Evolutionary conservation across 2,329 filamentous ascomycete genomes (phyloP).

Genomic region (Xylaria hypoxylon): DNA sequence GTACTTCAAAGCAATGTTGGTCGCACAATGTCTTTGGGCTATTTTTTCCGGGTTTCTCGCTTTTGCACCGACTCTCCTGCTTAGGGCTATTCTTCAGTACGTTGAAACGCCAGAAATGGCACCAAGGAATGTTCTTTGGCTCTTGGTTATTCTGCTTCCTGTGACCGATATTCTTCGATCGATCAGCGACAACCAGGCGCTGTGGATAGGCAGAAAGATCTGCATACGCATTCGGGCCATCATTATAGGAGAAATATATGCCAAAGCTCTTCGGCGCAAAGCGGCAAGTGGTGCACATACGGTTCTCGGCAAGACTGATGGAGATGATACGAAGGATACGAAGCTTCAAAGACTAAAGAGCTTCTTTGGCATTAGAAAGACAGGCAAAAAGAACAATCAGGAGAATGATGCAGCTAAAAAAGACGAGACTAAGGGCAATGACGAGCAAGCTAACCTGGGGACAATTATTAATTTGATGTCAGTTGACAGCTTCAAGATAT

Average conservation of each 20-base stretch:
- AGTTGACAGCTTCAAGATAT: constrained; percentile 98
- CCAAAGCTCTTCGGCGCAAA: constrained; percentile 92
- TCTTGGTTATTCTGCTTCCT: constrained; percentile 92
- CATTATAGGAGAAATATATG: constrained; percentile 96
- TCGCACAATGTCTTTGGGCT: constrained; percentile 85
- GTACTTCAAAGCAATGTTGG: constrained; percentile 82
- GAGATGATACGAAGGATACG: constrained; percentile 55
- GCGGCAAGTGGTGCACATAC: constrained; percentile 83
- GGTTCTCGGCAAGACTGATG: constrained; percentile 70
- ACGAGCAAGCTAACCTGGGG: constrained; percentile 88
- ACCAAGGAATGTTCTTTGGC: constrained; percentile 90
- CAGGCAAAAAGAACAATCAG: constrained; percentile 57
- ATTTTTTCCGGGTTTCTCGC: constrained; percentile 83
- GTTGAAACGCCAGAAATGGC: constrained; percentile 83
- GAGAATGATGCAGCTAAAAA: constrained; percentile 51
- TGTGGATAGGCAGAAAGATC: constrained; percentile 94
- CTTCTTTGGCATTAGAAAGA: constrained; percentile 71
- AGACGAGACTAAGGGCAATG: constrained; percentile 55
- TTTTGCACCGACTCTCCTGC: constrained; percentile 89
- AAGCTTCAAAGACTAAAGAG: constrained; percentile 64
- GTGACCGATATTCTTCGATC: constrained; percentile 85
- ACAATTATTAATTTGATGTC: constrained; percentile 99
- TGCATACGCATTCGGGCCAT: constrained; percentile 94
- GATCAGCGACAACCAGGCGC: constrained; percentile 82
- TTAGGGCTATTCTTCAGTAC: constrained; percentile 92